phyloP scores from a whole-genome alignment of 2,329 filamentous ascomycete genomes.

The Periglandula ipomoeae region DNA sequence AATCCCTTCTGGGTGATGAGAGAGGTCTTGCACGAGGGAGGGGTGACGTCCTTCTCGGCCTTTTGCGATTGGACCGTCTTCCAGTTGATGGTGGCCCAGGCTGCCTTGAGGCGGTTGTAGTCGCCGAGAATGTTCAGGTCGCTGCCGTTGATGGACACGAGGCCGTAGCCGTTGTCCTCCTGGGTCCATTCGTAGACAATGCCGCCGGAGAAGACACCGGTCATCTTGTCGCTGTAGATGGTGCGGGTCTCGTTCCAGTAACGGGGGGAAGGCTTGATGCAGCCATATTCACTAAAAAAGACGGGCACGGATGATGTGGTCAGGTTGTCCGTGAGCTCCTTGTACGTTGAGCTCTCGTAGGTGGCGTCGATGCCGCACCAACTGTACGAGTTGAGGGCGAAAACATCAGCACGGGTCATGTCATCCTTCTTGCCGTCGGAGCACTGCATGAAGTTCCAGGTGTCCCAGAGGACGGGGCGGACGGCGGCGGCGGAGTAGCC shows the following conservation, averaged over 20 bases:
- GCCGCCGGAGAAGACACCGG: conserved; percentile 58
- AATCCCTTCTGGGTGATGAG: conserved; percentile 64
- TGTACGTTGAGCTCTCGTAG: conserved; percentile 53
- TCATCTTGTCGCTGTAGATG: conserved; percentile 67
- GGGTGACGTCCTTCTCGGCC: conserved; percentile 36
- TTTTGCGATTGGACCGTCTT: conserved; percentile 54
- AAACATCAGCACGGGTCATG: conserved; percentile 61
- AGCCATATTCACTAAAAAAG: conserved; percentile 77
- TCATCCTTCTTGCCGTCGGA: conserved; percentile 44
- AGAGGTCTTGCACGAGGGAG: conserved; percentile 55
- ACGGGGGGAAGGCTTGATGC: conserved; percentile 63
- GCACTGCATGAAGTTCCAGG: conserved; percentile 69
- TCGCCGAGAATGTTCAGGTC: conserved; percentile 52
- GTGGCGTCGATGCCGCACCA: conserved; percentile 57
- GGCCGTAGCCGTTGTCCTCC: conserved; percentile 56
- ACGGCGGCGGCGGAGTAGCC: conserved; percentile 79
- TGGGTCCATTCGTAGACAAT: conserved; percentile 75
- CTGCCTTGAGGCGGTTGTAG: conserved; percentile 63
- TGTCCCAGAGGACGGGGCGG: conserved; percentile 61
- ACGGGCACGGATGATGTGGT: conserved; percentile 57
- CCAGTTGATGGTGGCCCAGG: conserved; percentile 70
- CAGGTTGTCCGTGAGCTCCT: conserved; percentile 57
- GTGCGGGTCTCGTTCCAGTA: conserved; percentile 66
- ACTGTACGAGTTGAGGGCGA: conserved; percentile 66
- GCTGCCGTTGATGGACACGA: conserved; percentile 53